Evolutionary conservation across 768 basidiomycete species (phyloP).

Genomic region (Suillus placidus): DNA sequence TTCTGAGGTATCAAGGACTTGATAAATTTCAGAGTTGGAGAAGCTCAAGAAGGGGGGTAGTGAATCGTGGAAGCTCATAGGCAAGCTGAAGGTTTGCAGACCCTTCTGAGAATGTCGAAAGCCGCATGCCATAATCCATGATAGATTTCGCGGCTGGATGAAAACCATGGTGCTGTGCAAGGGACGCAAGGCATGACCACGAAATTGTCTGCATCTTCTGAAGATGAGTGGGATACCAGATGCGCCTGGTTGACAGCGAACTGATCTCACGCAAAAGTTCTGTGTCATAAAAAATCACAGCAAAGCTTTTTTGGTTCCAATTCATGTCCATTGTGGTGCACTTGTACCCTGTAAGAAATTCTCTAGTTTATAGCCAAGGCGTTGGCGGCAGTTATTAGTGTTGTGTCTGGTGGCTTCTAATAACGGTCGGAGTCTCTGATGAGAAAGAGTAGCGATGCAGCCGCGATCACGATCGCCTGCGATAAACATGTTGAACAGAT

Average conservation of each 20-base stretch:
- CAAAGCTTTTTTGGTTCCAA: neutral
- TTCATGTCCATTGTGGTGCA: neutral
- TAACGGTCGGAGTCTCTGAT: constrained; percentile 28
- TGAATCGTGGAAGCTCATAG: neutral
- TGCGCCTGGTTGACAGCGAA: constrained; percentile 37
- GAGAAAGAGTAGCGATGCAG: constrained; percentile 23
- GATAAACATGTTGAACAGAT: neutral
- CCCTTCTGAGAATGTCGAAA: neutral
- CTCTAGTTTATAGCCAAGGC: neutral
- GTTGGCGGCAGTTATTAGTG: neutral
- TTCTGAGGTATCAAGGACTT: too few relatives aligned
- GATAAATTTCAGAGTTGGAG: too few relatives aligned
- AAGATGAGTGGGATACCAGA: constrained; percentile 42
- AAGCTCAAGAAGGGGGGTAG: neutral
- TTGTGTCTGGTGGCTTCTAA: constrained; percentile 1
- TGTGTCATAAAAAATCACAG: constrained; percentile 21
- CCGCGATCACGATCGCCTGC: constrained; percentile 22
- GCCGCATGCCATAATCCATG: neutral
- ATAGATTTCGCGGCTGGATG: neutral
- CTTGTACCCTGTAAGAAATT: too few relatives aligned
- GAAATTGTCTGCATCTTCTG: constrained; percentile 42
- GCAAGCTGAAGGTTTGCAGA: neutral
- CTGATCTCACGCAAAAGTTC: constrained; percentile 37
- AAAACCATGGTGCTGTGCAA: neutral
- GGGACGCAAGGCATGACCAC: neutral